These are phyloP conservation scores for Solanum dulcamara DNA, from an alignment of 257 asterid genomes.

Conservation along the genomic window DNA sequence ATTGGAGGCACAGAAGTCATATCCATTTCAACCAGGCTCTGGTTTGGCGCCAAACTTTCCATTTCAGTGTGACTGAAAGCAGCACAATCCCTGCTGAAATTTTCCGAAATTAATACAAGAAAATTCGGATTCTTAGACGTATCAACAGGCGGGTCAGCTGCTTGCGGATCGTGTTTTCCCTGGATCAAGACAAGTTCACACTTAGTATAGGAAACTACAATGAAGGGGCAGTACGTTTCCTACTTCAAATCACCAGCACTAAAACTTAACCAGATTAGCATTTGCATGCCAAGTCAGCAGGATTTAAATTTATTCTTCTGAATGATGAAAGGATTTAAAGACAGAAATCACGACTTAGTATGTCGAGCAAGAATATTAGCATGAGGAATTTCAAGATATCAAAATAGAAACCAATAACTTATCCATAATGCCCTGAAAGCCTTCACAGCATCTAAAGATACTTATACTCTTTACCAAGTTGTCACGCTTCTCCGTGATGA, in stretches of 20 bases:
- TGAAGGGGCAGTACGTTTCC: background rate
- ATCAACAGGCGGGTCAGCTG: conserved; percentile 59
- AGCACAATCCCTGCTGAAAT: conserved; percentile 68
- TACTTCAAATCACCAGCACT: background rate
- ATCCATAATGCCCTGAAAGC: background rate
- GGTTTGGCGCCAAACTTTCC: conserved; percentile 42
- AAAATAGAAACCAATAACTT: background rate
- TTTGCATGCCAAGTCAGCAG: background rate
- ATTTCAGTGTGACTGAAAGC: conserved; percentile 59
- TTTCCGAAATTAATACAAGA: conserved; percentile 81
- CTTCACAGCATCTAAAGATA: background rate
- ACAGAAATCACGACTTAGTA: background rate
- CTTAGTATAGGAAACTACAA: background rate
- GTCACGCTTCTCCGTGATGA: background rate
- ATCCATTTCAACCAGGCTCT: conserved; percentile 66
- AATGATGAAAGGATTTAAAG: background rate
- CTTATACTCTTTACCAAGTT: background rate
- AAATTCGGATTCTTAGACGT: conserved; percentile 64
- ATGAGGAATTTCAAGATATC: background rate
- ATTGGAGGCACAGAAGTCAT: conserved; percentile 40
- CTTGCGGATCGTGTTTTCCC: conserved; percentile 72
- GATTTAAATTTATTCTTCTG: background rate
- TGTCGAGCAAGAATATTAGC: background rate
- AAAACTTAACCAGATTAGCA: background rate
- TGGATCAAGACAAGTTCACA: conserved; percentile 10